Percentiles rank a stretch among this genome's conserved stretches.
Evolutionary conservation across 805 yeast genomes (phyloP).

Genomic region (Jamesozyma hellenica): DNA sequence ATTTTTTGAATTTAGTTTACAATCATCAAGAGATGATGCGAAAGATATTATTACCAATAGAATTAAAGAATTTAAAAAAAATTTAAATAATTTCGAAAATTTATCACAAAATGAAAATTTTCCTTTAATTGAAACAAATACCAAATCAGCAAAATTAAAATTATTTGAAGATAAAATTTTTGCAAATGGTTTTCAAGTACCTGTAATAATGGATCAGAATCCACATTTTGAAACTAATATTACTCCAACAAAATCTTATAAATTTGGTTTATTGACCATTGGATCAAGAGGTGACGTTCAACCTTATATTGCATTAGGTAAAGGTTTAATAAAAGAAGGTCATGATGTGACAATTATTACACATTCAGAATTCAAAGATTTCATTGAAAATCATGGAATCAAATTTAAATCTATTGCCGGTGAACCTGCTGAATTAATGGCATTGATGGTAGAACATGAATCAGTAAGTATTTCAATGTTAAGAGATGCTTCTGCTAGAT

Average conservation of each 20-base stretch:
- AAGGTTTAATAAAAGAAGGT: constrained; percentile 69
- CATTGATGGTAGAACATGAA: constrained; percentile 86
- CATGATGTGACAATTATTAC: constrained; percentile 79
- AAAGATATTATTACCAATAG: constrained; percentile 42
- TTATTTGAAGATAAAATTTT: constrained; percentile 59
- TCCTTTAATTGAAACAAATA: constrained; percentile 4
- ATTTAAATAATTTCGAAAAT: too few species aligned
- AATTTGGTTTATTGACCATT: constrained; percentile 68
- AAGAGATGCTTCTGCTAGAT: constrained; percentile 71
- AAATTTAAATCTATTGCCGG: constrained; percentile 75
- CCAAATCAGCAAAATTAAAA: constrained; percentile 49
- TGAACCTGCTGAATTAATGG: constrained; percentile 85
- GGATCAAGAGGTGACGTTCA: constrained; percentile 97
- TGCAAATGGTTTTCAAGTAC: constrained; percentile 54
- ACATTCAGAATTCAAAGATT: constrained; percentile 67
- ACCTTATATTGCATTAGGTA: constrained; percentile 86
- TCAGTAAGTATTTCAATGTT: constrained; percentile 73
- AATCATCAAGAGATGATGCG: constrained; percentile 63
- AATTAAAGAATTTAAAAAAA: constrained; percentile 29
- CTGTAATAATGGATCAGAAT: constrained; percentile 57
- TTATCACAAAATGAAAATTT: too few species aligned
- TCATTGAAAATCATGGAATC: constrained; percentile 62
- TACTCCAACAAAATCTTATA: constrained; percentile 44
- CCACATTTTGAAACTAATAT: constrained; percentile 43
- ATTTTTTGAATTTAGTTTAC: constrained; percentile 63